Evolutionary conservation across 129 eudicot species (phyloP), one percentile per base, ranked within the genome.

Genomic region (Helichrysum umbraculigerum): DNA sequence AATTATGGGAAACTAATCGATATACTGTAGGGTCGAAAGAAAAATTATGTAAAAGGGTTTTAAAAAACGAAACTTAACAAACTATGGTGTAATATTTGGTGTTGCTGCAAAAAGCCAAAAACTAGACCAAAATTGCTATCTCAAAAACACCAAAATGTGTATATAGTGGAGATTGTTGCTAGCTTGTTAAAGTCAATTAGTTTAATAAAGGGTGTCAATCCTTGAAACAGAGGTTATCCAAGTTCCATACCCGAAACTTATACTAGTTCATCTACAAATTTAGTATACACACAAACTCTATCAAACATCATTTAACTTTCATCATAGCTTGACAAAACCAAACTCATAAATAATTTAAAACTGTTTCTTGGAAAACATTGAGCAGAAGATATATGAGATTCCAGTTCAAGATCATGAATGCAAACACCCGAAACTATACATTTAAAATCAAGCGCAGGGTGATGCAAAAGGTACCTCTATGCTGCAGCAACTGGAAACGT

Each of bases 401-500:
- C 62, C 25, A 8, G 25, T 17, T 57, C 33, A 61, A 22, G 34
- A 61, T 25, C 34, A 61, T 7, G 6, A 61, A 63, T 4, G 30
- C 39, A 14, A 32, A 25, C 68, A 30, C 42, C 47, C 2, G 6
- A 66, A 35, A 66, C 71, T 59, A 59, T 59, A 59, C 65, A 20
- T 9, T 22, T 32, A 59, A 44, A 41, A 79, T 51, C 50, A 34
- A 79, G 58, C 29, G 28, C 17, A 59, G 65, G 44, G 52, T n/a
- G 34, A 32, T 63, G 44, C 28, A 74, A 74, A 37, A n/a, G 52
- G 68, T 73, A 73, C 68, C 69, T 73, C 66, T 68, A 68, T 68
- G 73, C 21, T 22, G 59, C 73, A 41, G 33, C 57, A n/a, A 20
- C 71, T 22, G 58, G 34, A 73, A 74, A 41, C n/a, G 17, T 29